Evolutionary conservation across 2,329 filamentous ascomycete genomes (phyloP).

Genomic region (Chrysoporthe cubensis): DNA sequence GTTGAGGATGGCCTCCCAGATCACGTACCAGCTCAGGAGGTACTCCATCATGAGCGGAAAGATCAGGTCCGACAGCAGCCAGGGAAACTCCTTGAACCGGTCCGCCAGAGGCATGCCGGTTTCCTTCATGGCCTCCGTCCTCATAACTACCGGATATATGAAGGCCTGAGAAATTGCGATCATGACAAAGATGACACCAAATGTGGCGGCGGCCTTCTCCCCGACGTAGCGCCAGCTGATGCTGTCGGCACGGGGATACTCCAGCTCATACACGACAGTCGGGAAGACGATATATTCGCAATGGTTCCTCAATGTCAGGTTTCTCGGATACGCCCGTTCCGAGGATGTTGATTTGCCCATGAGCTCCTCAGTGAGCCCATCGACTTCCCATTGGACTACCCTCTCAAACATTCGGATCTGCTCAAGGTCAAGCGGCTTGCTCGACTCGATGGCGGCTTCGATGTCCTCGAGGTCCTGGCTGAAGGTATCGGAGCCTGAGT

Average conservation of each 20-base stretch:
- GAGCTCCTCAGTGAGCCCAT: slow-evolving; percentile 66
- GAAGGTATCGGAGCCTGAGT: slow-evolving; percentile 35
- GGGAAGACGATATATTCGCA: slow-evolving; percentile 76
- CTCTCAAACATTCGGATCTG: slow-evolving; percentile 67
- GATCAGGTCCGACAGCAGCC: slow-evolving; percentile 74
- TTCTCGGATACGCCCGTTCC: slow-evolving; percentile 65
- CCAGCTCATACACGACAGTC: slow-evolving; percentile 78
- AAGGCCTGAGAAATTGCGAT: slow-evolving; percentile 76
- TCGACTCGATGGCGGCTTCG: slow-evolving; percentile 63
- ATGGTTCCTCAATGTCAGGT: slow-evolving; percentile 67
- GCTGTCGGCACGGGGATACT: slow-evolving; percentile 70
- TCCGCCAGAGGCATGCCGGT: slow-evolving; percentile 61
- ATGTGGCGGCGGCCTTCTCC: slow-evolving; percentile 71
- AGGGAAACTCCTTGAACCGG: slow-evolving; percentile 71
- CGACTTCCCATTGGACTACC: slow-evolving; percentile 71
- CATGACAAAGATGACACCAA: slow-evolving; percentile 78
- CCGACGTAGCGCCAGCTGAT: slow-evolving; percentile 77
- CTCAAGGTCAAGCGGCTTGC: slow-evolving; percentile 60
- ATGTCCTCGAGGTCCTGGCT: slow-evolving; percentile 61
- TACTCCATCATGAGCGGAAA: slow-evolving; percentile 83
- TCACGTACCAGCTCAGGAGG: slow-evolving; percentile 77
- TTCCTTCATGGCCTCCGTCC: slow-evolving; percentile 70
- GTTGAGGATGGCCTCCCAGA: slow-evolving; percentile 78
- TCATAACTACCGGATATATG: slow-evolving; percentile 76
- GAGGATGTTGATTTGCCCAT: slow-evolving; percentile 60